phyloP scores from a whole-genome alignment of 805 yeast species.

The Spathaspora passalidarum region DNA sequence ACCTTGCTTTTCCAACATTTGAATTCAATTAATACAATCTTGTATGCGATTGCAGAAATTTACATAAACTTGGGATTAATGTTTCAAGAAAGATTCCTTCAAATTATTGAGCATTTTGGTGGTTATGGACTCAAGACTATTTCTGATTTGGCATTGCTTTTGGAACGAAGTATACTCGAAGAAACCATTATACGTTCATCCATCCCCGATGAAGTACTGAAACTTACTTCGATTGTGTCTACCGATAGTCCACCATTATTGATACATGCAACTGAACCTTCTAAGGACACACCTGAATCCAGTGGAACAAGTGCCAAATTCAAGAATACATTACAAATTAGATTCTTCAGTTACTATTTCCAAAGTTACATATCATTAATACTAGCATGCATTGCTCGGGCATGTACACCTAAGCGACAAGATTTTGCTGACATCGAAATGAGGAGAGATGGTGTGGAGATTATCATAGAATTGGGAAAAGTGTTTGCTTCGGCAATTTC shows the following conservation, averaged over 20 bases:
- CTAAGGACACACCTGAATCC: slow-evolving; percentile 15
- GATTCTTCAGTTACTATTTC: slow-evolving; percentile 48
- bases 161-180: slow-evolving; percentile 53
- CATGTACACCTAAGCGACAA: slow-evolving; percentile 48
- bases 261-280: slow-evolving; percentile 43
- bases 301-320: slow-evolving; percentile 48
- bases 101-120: slow-evolving; percentile 38
- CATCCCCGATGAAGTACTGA: slow-evolving; percentile 47
- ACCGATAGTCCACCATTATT: slow-evolving; percentile 39
- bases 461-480: slow-evolving; percentile 31
- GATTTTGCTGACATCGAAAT: slow-evolving; percentile 31
- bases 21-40: slow-evolving; percentile 39
- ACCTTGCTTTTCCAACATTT: slow-evolving; percentile 33
- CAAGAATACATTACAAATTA: slow-evolving; percentile 58
- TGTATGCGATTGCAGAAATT: slow-evolving; percentile 54
- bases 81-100: slow-evolving; percentile 43
- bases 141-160: slow-evolving; percentile 41
- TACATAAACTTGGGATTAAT: slow-evolving; percentile 53
- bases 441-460: slow-evolving; percentile 40
- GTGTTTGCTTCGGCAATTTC: slow-evolving; percentile 25
- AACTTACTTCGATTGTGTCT: slow-evolving; percentile 33
- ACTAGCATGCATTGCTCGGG: slow-evolving; percentile 41
- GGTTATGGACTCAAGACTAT: slow-evolving; percentile 42
- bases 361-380: slow-evolving; percentile 44
- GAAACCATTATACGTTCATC: slow-evolving; percentile 50